Conservation (phyloP, 805 yeast genomes). For the Candida railenensis region DNA sequence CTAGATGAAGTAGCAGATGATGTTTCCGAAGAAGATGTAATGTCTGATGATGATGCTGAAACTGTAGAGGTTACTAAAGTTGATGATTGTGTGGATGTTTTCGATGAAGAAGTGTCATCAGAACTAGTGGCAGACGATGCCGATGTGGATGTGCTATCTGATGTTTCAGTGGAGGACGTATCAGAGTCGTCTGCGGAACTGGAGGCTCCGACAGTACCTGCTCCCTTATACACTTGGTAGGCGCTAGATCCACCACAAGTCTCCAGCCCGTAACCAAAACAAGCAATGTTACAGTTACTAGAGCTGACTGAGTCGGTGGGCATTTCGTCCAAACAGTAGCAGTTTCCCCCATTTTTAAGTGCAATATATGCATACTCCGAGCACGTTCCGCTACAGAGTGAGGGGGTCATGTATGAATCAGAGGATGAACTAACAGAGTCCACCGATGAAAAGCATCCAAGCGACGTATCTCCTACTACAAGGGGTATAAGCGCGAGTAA, state of each 20-base stretch:
- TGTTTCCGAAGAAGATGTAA: conserved; percentile 5
- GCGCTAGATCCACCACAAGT: conserved; percentile 39
- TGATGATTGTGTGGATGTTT: conserved; percentile 10
- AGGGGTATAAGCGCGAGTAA: background rate
- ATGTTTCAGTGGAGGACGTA: too few relatives aligned
- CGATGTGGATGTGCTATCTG: background rate
- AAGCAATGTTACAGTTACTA: conserved; percentile 24
- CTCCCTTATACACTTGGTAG: conserved; percentile 29
- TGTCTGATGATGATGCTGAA: conserved; percentile 7
- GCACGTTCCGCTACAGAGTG: conserved; percentile 30
- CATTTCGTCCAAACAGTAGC: conserved; percentile 34
- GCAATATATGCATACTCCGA: conserved; percentile 37
- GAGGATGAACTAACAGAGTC: conserved; percentile 23
- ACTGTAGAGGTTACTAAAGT: conserved; percentile 6
- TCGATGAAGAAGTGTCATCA: conserved; percentile 9
- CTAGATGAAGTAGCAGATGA: conserved; percentile 5
- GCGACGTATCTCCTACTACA: background rate
- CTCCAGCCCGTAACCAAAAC: conserved; percentile 33
- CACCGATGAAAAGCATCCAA: conserved; percentile 34
- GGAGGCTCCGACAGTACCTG: conserved; percentile 15
- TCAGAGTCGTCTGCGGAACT: conserved; percentile 5
- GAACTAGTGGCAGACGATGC: conserved; percentile 9
- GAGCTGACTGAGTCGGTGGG: conserved; percentile 18
- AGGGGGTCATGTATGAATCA: conserved; percentile 25
- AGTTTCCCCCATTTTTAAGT: conserved; percentile 31